Evolutionary conservation across 352 stramenopile species (phyloP), one percentile per base, ranked within the genome.

Genomic region (Globisporangium orthogonon): DNA sequence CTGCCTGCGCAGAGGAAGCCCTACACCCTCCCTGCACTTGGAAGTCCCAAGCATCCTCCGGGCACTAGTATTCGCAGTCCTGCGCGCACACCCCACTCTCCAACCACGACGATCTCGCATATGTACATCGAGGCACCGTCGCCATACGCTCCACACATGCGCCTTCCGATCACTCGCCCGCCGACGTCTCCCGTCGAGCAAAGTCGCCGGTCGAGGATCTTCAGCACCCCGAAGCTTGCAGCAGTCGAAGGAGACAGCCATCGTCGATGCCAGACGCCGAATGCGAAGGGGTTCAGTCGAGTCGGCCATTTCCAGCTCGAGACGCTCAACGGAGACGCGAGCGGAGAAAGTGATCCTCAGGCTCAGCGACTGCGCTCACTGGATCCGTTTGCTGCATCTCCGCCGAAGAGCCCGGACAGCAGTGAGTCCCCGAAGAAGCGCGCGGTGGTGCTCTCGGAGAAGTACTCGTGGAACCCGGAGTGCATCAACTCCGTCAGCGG

Each of bases 401-500:
- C 73, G 15, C 63, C 74, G 4, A 68, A 71, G 61, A 78, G 68
- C 4, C 67, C 71, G 0, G 50, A 37, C 3, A 60, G 46, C 15
- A 63, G 50, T 11, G 39, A 39, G 4, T 60, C 54, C 10, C 63
- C 54, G 5, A 80, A 79, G 43, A 71, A 76, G 55, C 62, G 68
- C 23, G 15, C 43, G 7, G 58, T 74, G 23, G 51, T 57, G 9
- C 39, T 85, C 3, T 85, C 74, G 0, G 69, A 87, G 7, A 87
- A 85, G 52, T 85, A 81, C 55, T 80, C 71, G 37, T 89, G 79
- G 79, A 83, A 86, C 52, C 76, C 79, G 4, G 76, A 89, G 37
- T 82, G 73, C 47, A 86, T 92, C 41, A 87, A 87, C 46, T 89
- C 76, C 0, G 82, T 87, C 23, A 88, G 77, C 51, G 77, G 82